phyloP scores from a whole-genome alignment of 495 filamentous ascomycete species.

The Trypethelium eluteriae region DNA sequence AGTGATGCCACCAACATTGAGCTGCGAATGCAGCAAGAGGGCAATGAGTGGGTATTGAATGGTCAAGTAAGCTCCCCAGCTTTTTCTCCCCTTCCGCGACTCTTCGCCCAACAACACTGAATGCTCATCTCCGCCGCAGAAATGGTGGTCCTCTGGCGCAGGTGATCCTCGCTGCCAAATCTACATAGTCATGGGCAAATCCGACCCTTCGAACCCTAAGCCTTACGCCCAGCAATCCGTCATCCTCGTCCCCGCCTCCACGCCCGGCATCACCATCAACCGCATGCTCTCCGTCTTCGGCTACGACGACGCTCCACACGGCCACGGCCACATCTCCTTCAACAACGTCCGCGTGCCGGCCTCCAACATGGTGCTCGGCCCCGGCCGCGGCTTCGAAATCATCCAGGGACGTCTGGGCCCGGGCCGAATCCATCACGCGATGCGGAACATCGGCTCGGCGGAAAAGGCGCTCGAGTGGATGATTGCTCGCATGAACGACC shows the following conservation, averaged over 20 bases:
- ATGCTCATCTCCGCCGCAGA: slow-evolving; percentile 23
- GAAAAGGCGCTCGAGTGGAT: slow-evolving; percentile 41
- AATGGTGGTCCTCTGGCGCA: slow-evolving; percentile 40
- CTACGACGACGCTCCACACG: slow-evolving; percentile 41
- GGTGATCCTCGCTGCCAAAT: slow-evolving; percentile 40
- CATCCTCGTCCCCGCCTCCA: slow-evolving; percentile 35
- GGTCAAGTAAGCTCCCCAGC: slow-evolving; percentile 26
- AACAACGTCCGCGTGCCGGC: slow-evolving; percentile 39
- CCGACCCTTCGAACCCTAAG: slow-evolving; percentile 33
- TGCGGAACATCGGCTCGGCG: slow-evolving; percentile 37
- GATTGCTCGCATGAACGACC: slow-evolving; percentile 38
- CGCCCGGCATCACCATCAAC: slow-evolving; percentile 40
- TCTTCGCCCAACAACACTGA: not conserved
- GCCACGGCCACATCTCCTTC: slow-evolving; percentile 40
- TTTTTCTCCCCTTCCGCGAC: not conserved
- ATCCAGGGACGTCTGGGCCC: slow-evolving; percentile 42
- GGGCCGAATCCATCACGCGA: slow-evolving; percentile 41
- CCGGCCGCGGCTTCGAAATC: slow-evolving; percentile 40
- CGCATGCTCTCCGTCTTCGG: slow-evolving; percentile 42
- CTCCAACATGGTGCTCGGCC: slow-evolving; percentile 36
- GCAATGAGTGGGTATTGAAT: slow-evolving; percentile 38
- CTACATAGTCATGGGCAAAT: slow-evolving; percentile 41
- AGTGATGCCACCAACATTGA: slow-evolving; percentile 40
- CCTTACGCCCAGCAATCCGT: slow-evolving; percentile 40
- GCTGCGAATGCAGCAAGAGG: slow-evolving; percentile 33